phyloP scores from a whole-genome alignment of 208 protist genomes.

The Acanthamoeba triangularis region DNA sequence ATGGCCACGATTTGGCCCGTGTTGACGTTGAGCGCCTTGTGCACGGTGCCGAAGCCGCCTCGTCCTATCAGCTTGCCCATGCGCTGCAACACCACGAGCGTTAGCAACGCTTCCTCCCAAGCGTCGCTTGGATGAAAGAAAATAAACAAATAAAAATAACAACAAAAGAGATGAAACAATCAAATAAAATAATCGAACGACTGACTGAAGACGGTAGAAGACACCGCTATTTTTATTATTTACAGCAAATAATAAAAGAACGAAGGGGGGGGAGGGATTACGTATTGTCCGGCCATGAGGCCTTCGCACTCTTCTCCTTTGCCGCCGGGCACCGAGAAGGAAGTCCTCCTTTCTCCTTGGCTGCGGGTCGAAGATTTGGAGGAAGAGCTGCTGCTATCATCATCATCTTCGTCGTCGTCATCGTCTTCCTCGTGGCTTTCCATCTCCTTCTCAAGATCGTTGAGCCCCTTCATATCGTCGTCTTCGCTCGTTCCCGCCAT shows the following conservation, averaged over 20 bases:
- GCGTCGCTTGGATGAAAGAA: neutral
- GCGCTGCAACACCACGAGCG: neutral
- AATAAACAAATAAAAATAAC: neutral
- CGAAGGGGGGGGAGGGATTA: neutral
- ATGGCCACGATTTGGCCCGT: slow-evolving; percentile 91
- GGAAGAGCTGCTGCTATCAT: neutral
- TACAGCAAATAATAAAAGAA: neutral
- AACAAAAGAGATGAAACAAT: neutral
- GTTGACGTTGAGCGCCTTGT: slow-evolving; percentile 88
- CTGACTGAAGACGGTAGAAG: too few species aligned
- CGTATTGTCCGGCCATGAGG: slow-evolving; percentile 70
- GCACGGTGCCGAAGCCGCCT: slow-evolving; percentile 90
- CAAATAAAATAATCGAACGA: neutral
- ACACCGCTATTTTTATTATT: too few species aligned
- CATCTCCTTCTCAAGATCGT: slow-evolving; percentile 66
- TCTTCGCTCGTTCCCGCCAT: neutral
- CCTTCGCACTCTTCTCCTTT: slow-evolving; percentile 49
- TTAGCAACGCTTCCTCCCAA: neutral
- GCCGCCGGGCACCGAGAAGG: neutral
- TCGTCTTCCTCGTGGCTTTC: neutral
- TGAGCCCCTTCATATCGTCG: slow-evolving; percentile 59
- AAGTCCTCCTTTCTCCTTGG: neutral
- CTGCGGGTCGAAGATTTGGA: neutral
- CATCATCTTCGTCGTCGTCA: neutral
- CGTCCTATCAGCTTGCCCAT: slow-evolving; percentile 84